phyloP scores from a whole-genome alignment of 164 flowering plant species.

The Berberis thunbergii region DNA sequence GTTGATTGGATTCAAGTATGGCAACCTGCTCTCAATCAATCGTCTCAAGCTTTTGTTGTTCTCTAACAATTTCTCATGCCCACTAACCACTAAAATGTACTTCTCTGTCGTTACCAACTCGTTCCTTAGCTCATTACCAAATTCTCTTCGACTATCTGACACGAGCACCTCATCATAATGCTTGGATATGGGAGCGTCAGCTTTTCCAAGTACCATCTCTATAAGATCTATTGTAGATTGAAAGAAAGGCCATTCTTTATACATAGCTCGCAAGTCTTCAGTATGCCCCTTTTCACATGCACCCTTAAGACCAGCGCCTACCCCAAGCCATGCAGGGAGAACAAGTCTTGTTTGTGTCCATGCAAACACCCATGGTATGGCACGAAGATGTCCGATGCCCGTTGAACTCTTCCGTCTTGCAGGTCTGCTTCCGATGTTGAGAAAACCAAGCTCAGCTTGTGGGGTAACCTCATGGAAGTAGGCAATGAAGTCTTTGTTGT shows the following conservation, averaged over 20 bases:
- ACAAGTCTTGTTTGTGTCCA: slow-evolving; percentile 96
- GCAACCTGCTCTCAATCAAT: slow-evolving; percentile 78
- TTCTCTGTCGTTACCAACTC: slow-evolving; percentile 63
- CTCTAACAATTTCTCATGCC: slow-evolving; percentile 64
- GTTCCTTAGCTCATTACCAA: slow-evolving; percentile 58
- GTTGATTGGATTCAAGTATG: slow-evolving; percentile 79
- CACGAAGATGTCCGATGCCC: slow-evolving; percentile 84
- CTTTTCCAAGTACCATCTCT: slow-evolving; percentile 93
- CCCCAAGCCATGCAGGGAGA: slow-evolving; percentile 96
- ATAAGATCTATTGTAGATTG: slow-evolving; percentile 84
- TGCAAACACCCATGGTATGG: slow-evolving; percentile 93
- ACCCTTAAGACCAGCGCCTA: slow-evolving; percentile 77
- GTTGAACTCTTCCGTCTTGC: slow-evolving; percentile 66
- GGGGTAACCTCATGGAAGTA: slow-evolving; percentile 97
- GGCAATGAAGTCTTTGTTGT: slow-evolving; percentile 75
- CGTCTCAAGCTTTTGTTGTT: slow-evolving; percentile 64
- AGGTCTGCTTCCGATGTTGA: slow-evolving; percentile 96
- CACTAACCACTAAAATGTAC: slow-evolving; percentile 61
- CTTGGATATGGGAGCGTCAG: slow-evolving; percentile 70
- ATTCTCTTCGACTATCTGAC: slow-evolving; percentile 45
- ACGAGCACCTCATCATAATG: slow-evolving; percentile 86
- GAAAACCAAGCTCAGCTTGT: slow-evolving; percentile 90
- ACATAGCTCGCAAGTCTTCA: slow-evolving; percentile 71
- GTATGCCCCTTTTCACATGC: slow-evolving; percentile 70
- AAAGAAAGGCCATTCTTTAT: slow-evolving; percentile 94